Evolutionary conservation across 441 rosid genomes (phyloP), one percentile per base, ranked within the genome.

Genomic region (Croton laevigatus): DNA sequence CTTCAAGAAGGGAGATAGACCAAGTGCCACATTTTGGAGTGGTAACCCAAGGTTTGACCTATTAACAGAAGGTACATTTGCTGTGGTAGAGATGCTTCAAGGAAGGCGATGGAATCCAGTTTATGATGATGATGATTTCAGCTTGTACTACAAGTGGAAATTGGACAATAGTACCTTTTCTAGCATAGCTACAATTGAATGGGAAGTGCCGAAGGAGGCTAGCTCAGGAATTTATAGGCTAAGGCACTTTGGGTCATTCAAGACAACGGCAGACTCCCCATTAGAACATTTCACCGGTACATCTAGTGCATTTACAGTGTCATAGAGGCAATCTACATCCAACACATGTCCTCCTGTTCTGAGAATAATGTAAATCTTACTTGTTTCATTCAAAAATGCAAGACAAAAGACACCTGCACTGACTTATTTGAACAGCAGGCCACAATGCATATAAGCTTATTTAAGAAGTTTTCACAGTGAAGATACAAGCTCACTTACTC

Each of bases 81-180:
- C 83, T 0, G 87, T 81, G 10, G 87, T 82, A 8, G 90, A 88
- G 72, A 84, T 71, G 81, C 87, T 88, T 32, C 78, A 68, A 53
- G 79, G 72, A 38, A n/a, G 71, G 22, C 38, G 70, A 9, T 88
- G 91, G 89, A 58, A 79, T 53, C 85, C 86, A 7, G 79, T 72
- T 40, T 80, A 79, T 36, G 89, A 88, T 40, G 93, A 85, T n/a
- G 89, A 88, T 46, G 93, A 88, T 78, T 79, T 82, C 59, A 64
- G 81, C 75, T 76, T 85, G 82, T 77, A 11, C 70, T 83, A 80
- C 79, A 81, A 79, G 81, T 86, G 88, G 88, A 55, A 32, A 52
- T 59, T 70, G 32, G 88, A 83, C 62, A 74, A 76, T 38, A 19
- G 5, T 57, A 74, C 75, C 51, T 60, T 48, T 27, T 55, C 79